A percentile compares a stretch with the other conserved stretches of the same genome.
These are phyloP conservation scores for Acer negundo DNA, from an alignment of 345 rosid species.

Conservation along the genomic window DNA sequence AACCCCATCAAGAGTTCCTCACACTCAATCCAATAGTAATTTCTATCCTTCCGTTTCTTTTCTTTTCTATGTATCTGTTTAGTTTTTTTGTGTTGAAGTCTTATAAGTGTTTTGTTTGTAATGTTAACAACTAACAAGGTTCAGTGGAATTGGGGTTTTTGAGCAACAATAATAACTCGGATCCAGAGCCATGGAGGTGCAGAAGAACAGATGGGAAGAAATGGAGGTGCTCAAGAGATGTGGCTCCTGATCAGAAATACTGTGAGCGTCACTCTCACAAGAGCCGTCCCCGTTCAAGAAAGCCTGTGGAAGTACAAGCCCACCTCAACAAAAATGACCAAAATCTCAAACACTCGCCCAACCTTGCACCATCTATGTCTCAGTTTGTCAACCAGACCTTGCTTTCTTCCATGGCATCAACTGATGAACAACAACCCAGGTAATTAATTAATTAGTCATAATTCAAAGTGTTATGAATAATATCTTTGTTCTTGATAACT, in stretches of 20 bases:
- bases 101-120: conserved; percentile 16
- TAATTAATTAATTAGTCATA: conserved; percentile 11
- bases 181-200: conserved; percentile 78
- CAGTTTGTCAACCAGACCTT: conserved; percentile 33
- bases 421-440: conserved; percentile 62
- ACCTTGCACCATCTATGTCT: conserved; percentile 25
- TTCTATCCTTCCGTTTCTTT: not conserved
- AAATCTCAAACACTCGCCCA: conserved; percentile 14
- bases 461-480: not conserved
- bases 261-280: conserved; percentile 77
- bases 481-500: not conserved
- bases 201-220: conserved; percentile 79
- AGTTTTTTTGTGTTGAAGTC: not conserved
- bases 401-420: conserved; percentile 33
- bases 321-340: conserved; percentile 27
- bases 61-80: not conserved
- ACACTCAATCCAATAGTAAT: conserved; percentile 29
- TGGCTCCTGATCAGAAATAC: conserved; percentile 68
- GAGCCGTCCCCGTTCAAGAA: conserved; percentile 89
- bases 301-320: conserved; percentile 72
- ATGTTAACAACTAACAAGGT: conserved; percentile 14
- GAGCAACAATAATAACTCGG: conserved; percentile 33
- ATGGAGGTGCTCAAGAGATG: conserved; percentile 82
- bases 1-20: conserved; percentile 28
- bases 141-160: conserved; percentile 35